Percentiles rank a stretch among this genome's conserved stretches.
phyloP scores from a whole-genome alignment of 306 rosid species.

The Fagus crenata region DNA sequence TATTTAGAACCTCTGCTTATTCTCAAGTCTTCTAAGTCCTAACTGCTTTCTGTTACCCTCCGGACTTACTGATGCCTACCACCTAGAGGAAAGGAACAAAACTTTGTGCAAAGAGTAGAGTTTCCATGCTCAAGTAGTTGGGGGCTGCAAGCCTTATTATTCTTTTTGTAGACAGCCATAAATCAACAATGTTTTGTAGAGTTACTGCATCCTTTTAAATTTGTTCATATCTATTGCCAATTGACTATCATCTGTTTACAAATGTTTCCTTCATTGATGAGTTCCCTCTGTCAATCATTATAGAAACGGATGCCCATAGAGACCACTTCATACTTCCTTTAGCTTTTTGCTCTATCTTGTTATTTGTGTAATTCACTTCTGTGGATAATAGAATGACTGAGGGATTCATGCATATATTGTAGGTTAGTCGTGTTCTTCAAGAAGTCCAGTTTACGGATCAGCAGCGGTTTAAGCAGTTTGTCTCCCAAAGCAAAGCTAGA shows the following conservation, averaged over 20 bases:
- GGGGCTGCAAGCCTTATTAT: constrained; percentile 2
- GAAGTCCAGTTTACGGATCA: constrained; percentile 95
- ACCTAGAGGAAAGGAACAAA: no score
- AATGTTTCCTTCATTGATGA: background rate
- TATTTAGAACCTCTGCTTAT: background rate
- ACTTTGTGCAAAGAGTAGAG: background rate
- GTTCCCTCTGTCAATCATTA: background rate
- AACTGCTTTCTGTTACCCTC: background rate
- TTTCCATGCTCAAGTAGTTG: background rate
- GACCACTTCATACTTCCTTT: background rate
- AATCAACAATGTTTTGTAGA: background rate
- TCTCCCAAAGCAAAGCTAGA: constrained; percentile 91
- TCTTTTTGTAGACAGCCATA: background rate
- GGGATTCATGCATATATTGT: constrained; percentile 29
- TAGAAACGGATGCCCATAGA: background rate
- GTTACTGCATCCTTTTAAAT: background rate
- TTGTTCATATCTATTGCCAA: background rate
- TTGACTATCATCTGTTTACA: background rate
- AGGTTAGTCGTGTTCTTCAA: constrained; percentile 85
- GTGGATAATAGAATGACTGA: constrained; percentile 24
- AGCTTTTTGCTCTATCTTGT: background rate
- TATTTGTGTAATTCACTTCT: background rate
- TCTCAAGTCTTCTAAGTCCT: background rate
- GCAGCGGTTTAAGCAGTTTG: constrained; percentile 95
- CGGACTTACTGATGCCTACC: no score